Evolutionary conservation across 306 rosid genomes (phyloP), one percentile per base, ranked within the genome.

Genomic region (Lathyrus aphaca): DNA sequence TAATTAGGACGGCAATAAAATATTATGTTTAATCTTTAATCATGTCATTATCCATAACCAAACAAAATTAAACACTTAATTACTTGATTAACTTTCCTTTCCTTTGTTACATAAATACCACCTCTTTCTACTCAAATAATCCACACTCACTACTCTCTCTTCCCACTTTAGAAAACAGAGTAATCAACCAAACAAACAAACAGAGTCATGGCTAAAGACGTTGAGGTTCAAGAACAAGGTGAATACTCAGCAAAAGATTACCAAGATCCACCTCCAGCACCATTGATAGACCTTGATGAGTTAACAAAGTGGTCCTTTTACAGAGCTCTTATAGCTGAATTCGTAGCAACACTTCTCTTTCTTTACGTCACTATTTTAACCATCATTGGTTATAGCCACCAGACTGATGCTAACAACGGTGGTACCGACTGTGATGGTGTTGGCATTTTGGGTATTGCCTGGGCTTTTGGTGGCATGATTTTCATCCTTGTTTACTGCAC

Each of bases 391-490:
- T 84, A 93, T 82, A 81, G 61, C 9, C 57, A 76, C 56, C 83
- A 80, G 39, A 78, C 50, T 18, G 82, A 49, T 18, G 0, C 57
- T 0, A 11, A 0, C 0, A 11, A 19, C 1, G 27, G 21, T 12
- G 50, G 51, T 18, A 81, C 80, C 5, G 72, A 82, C 0, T 93
- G 98, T 17, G 85, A 60, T 19, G 97, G 98, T 1, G 98, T 90
- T 32, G 98, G 96, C 25, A 60, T 86, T 63, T 84, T 93, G 48
- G 98, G 98, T 39, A 93, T 93, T 23, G 98, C 98, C 21, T 93
- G 98, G 98, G 84, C 98, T 62, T 93, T 93, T 30, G 98, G 98
- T 12, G 98, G 98, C 85, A 93, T 93, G 98, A 93, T 93, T 76
- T 93, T 93, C 86, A 71, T 93, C 81, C 98, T 93, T 38, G 98